Evolutionary conservation across 345 rosid species (phyloP), one percentile per base, ranked within the genome.

Genomic region (Eucalyptus regnans): DNA sequence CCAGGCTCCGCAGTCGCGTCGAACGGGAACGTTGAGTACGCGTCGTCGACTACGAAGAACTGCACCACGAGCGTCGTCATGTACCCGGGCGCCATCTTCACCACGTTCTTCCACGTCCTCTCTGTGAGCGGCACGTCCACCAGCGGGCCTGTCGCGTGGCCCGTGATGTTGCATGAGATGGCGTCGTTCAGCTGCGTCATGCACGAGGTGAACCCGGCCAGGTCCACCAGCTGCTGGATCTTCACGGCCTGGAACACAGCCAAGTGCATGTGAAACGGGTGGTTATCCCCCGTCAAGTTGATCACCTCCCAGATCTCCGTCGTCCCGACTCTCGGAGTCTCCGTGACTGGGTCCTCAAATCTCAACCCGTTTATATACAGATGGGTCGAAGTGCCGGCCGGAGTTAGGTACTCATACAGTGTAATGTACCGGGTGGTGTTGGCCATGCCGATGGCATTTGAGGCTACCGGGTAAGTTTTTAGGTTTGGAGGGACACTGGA

Each of bases 81-180:
- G 58, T 87, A 88, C 9, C 97, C 96, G 1, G 98, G 98, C 71
- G 88, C 83, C 90, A 94, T 94, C 94, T 95, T 96, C 90, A 95
- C 96, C 89, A 96, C 96, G 52, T 97, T 96, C 93, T 97, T 97
- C 99, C 99, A 97, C 52, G 99, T 97, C 44, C 91, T 91, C 94
- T 97, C 99, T 22, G 96, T 95, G 8, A 91, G 91, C 83, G 88
- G 50, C 89, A 95, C 97, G 87, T 71, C 91, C 71, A 91, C 12
- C 49, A 89, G 93, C 56, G 86, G 90, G 87, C 97, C 99, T 56
- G 93, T 94, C 88, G 96, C 94, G 37, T 95, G 90, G 58, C 89
- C 90, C 54, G 90, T 88, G 22, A 97, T 83, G 15, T 93, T 76
- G 91, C 99, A 97, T 56, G 91, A 91, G 49, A 93, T 84, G 11